These are phyloP conservation scores for Elsinoe fawcettii DNA, from an alignment of 2,329 filamentous ascomycete genomes.

Conservation along the genomic window DNA sequence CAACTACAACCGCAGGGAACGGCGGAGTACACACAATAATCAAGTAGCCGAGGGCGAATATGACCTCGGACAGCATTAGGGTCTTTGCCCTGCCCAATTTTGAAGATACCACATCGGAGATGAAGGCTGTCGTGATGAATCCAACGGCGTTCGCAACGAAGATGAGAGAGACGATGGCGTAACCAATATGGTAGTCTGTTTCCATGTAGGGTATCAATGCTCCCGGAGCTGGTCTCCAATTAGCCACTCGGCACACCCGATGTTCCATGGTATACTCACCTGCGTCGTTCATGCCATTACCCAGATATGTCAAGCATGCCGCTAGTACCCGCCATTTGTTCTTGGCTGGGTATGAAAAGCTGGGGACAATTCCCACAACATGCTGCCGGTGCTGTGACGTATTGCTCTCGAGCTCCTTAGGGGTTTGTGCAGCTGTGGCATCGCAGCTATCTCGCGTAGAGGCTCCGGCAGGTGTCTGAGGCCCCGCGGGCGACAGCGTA, in stretches of 20 bases:
- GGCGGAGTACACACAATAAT: slow-evolving; percentile 61
- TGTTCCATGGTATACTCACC: not conserved
- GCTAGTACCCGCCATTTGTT: slow-evolving; percentile 63
- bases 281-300: slow-evolving; percentile 62
- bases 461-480: slow-evolving; percentile 16
- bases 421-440: slow-evolving; percentile 27
- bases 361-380: slow-evolving; percentile 45
- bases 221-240: slow-evolving; percentile 47
- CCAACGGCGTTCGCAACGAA: slow-evolving; percentile 72
- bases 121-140: slow-evolving; percentile 64
- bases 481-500: slow-evolving; percentile 11
- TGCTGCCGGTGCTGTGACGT: slow-evolving; percentile 41
- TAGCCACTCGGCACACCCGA: not conserved
- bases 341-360: slow-evolving; percentile 51
- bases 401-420: slow-evolving; percentile 47
- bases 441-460: slow-evolving; percentile 16
- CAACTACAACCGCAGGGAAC: slow-evolving; percentile 57
- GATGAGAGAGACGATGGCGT: slow-evolving; percentile 71
- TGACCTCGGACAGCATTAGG: slow-evolving; percentile 50
- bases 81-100: slow-evolving; percentile 59
- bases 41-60: slow-evolving; percentile 55
- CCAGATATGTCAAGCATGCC: slow-evolving; percentile 58
- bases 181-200: slow-evolving; percentile 64
- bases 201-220: slow-evolving; percentile 78
- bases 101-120: slow-evolving; percentile 56